These are phyloP conservation scores for Dipteronia dyeriana DNA, from an alignment of 345 rosid species.

Conservation along the genomic window DNA sequence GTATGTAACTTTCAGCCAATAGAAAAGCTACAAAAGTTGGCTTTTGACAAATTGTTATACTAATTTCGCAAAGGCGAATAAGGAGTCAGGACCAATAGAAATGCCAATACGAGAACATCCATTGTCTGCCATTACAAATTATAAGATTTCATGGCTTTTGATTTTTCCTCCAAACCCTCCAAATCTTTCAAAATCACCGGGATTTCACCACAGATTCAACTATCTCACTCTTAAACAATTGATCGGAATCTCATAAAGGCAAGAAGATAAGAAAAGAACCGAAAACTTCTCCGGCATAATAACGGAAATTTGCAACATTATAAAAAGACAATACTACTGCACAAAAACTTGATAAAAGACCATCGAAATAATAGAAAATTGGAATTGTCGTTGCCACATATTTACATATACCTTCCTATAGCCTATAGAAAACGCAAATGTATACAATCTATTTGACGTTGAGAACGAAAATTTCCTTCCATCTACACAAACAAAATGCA, in stretches of 20 bases:
- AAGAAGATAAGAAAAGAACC: not conserved
- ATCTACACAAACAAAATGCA: constrained; percentile 12
- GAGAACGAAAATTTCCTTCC: constrained; percentile 3
- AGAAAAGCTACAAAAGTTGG: not conserved
- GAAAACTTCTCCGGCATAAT: not conserved
- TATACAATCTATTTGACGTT: constrained; percentile 19
- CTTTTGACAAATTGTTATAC: not conserved
- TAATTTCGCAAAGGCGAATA: not conserved
- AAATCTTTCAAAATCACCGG: not conserved
- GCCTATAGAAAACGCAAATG: constrained; percentile 16
- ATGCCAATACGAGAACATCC: not conserved
- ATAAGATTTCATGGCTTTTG: not conserved
- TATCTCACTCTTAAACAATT: not conserved
- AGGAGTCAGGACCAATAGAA: not conserved
- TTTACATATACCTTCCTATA: constrained; percentile 20
- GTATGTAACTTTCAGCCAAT: too few species aligned
- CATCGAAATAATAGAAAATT: not conserved
- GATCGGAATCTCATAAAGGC: not conserved
- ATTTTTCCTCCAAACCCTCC: not conserved
- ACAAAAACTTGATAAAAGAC: not conserved
- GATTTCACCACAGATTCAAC: not conserved
- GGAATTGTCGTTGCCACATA: constrained; percentile 14
- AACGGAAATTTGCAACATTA: not conserved
- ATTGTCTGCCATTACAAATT: constrained; percentile 1
- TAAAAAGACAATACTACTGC: not conserved